A percentile compares a stretch with the other conserved stretches of the same genome.
Evolutionary conservation across 139 green algal species (phyloP).

Genomic region (Coccomyxa sp.): DNA sequence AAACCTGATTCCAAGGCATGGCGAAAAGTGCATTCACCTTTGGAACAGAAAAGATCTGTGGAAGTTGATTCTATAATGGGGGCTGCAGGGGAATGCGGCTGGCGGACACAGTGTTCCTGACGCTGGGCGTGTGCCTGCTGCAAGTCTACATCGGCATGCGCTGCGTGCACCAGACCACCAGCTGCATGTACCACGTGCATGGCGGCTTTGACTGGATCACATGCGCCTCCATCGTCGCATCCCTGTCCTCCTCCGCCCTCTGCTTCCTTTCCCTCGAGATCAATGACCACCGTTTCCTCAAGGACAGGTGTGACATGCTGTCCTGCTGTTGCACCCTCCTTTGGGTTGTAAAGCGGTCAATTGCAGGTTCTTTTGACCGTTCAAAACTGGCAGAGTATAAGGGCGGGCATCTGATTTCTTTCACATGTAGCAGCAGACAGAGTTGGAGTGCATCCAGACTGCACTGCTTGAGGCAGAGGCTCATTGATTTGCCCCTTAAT

Average conservation of each 20-base stretch:
- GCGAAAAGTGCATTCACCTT: too few relatives aligned
- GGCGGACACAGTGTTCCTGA: slow-evolving; percentile 36
- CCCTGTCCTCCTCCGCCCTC: not conserved
- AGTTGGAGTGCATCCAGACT: too few relatives aligned
- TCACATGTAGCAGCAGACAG: too few relatives aligned
- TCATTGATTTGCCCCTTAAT: too few relatives aligned
- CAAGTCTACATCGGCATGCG: slow-evolving; percentile 17
- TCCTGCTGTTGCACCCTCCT: not conserved
- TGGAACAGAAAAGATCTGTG: too few relatives aligned
- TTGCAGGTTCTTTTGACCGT: too few relatives aligned
- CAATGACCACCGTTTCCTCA: not conserved
- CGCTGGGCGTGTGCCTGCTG: slow-evolving; percentile 22
- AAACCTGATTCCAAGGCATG: too few relatives aligned
- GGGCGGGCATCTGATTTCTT: too few relatives aligned
- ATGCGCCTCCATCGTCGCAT: not conserved
- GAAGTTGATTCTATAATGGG: too few relatives aligned
- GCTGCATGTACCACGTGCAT: not conserved
- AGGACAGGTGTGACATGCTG: not conserved
- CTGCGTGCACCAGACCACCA: not conserved
- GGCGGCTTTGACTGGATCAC: not conserved
- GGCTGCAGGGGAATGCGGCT: slow-evolving; percentile 30
- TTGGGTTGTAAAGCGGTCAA: not conserved
- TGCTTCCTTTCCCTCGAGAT: not conserved
- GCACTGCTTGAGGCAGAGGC: too few relatives aligned
- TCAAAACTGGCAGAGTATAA: too few relatives aligned